Base-by-base conservation (phyloP, 306 rosid species). In the Inga oerstediana region DNA sequence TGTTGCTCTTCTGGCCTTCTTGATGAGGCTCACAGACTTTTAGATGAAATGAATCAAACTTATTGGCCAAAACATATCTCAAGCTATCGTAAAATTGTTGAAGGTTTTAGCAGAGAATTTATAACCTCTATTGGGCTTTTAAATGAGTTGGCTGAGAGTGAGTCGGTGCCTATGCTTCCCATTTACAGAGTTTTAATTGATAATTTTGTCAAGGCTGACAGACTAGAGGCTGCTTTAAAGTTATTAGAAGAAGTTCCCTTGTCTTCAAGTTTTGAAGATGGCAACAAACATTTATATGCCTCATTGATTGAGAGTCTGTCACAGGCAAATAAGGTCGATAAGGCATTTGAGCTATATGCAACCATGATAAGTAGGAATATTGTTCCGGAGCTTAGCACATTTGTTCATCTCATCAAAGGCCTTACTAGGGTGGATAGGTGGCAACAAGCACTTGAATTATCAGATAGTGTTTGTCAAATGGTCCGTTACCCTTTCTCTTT, bases 1-100 rank as follows among this genome's bases (percentile, higher is more conserved):
- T 92, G 93, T 77, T 94, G 97, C 84, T 85, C 95, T 20, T 15
- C 72, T 70, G 97, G 98, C 81, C 85, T 70, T 80, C 83, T 92
- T 86, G 98, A 94, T 39, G 89, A 94, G 85, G 98, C 97, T 77
- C 85, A 83, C 89, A 87, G 70, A 79, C 93, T 94, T 78, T 86
- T 94, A 84, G 93, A 87, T 84, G 98, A 92, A 89, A 94, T 92
- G 97, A 94, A 91, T 79, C 97, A 89, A 43, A 94, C 91, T 0
- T 91, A 91, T 77, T 94, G 97, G 98, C 98, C 98, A 65, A 92
- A 86, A 83, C 89, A 88, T 86, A 68, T 91, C 85, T 83, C 91
- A 84, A 85, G 95, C 85, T 87, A 89, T 86, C 75, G 77, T 59
- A 94, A 92, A 83, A 88, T 91, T 79, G 87, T 92, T 79, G 91